Percentiles rank a stretch among this genome's conserved stretches.
Evolutionary conservation across 768 basidiomycete genomes (phyloP).

Genomic region (Phylloporus sp.): DNA sequence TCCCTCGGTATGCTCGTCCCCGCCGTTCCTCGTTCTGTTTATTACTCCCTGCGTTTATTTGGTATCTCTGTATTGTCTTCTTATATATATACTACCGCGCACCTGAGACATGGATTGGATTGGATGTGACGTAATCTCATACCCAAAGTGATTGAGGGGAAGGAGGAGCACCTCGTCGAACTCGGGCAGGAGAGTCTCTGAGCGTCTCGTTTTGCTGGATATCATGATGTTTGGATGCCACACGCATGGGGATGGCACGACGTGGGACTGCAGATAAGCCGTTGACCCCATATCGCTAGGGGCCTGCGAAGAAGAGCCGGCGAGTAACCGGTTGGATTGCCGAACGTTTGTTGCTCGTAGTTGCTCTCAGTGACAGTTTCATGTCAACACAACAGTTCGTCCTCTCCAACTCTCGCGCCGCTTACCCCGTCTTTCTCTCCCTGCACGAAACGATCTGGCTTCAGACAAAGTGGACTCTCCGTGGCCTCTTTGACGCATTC

Average conservation of each 20-base stretch:
- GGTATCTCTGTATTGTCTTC: constrained; percentile 27
- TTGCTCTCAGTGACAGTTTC: constrained; percentile 1
- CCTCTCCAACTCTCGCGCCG: constrained; percentile 38
- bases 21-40: constrained; percentile 12
- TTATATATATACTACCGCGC: constrained; percentile 10
- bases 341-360: constrained; percentile 7
- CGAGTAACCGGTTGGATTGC: constrained; percentile 12
- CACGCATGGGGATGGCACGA: not conserved
- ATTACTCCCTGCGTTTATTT: constrained; percentile 27
- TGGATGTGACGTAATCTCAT: not conserved
- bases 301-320: constrained; percentile 5
- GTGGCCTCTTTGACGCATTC: constrained; percentile 65
- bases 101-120: not conserved
- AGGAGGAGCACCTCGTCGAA: constrained; percentile 2
- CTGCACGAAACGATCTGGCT: constrained; percentile 53
- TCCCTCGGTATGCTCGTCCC: constrained; percentile 26
- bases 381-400: constrained; percentile 25
- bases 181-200: not conserved
- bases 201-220: not conserved
- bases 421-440: constrained; percentile 69
- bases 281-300: not conserved
- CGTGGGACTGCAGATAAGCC: not conserved
- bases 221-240: not conserved
- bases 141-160: not conserved
- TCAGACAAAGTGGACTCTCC: constrained; percentile 54